Evolutionary conservation across 1,284 basidiomycete genomes (phyloP).

Genomic region (Trametes hirsuta): DNA sequence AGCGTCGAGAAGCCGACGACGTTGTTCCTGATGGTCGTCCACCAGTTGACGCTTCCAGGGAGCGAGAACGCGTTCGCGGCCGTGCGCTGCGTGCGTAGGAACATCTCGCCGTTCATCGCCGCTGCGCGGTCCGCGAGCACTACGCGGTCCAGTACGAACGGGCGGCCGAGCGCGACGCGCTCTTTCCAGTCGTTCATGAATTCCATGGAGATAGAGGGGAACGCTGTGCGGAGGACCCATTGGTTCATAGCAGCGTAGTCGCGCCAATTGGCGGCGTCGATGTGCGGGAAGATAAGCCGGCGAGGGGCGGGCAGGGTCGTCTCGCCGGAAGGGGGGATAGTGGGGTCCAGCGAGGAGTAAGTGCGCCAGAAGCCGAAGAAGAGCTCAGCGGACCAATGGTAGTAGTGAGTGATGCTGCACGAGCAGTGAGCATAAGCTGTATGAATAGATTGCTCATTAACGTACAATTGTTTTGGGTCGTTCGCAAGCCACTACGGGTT

Average conservation of each 20-base stretch:
- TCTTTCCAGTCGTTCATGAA: constrained; percentile 83
- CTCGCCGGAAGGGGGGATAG: constrained; percentile 64
- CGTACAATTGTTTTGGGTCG: constrained; percentile 84
- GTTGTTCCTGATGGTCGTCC: constrained; percentile 74
- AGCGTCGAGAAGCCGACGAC: constrained; percentile 73
- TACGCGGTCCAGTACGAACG: constrained; percentile 82
- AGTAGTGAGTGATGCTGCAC: constrained; percentile 74
- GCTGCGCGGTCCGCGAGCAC: constrained; percentile 84
- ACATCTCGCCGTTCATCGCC: constrained; percentile 73
- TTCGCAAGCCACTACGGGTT: constrained; percentile 69
- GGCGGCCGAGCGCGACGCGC: constrained; percentile 65
- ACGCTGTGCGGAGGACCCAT: constrained; percentile 73
- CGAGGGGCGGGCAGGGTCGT: constrained; percentile 73
- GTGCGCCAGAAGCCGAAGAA: constrained; percentile 89
- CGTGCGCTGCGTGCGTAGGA: constrained; percentile 70
- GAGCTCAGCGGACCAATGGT: constrained; percentile 87
- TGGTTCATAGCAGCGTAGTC: constrained; percentile 87
- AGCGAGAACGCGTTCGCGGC: constrained; percentile 76
- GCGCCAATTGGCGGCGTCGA: constrained; percentile 79
- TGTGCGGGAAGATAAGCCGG: constrained; percentile 74
- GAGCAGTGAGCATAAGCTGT: constrained; percentile 1
- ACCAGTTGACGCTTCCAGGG: constrained; percentile 79
- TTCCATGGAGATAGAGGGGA: constrained; percentile 77
- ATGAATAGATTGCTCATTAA: constrained; percentile 13
- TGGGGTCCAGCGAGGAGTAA: constrained; percentile 78